phyloP scores from a whole-genome alignment of 2,329 filamentous ascomycete species.

The Exophiala viscosa region DNA sequence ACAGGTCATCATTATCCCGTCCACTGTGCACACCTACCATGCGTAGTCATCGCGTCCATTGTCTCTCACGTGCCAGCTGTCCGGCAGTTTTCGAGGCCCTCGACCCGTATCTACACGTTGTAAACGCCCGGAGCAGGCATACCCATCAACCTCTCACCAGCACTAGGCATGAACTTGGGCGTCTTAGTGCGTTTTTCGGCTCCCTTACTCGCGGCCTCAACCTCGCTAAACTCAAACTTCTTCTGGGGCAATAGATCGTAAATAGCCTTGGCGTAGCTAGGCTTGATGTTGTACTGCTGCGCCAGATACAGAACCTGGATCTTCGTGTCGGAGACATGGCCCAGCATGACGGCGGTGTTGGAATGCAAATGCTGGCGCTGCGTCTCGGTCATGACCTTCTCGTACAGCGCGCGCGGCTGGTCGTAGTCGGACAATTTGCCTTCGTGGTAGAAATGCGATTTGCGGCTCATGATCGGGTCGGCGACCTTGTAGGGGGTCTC shows the following conservation, averaged over 20 bases:
- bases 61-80: too few relatives aligned
- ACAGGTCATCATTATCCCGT: too few relatives aligned
- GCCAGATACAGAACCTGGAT: slow-evolving; percentile 53
- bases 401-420: slow-evolving; percentile 50
- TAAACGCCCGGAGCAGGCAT: slow-evolving; percentile 7
- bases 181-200: slow-evolving; percentile 36
- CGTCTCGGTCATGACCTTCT: slow-evolving; percentile 46
- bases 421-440: slow-evolving; percentile 52
- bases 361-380: slow-evolving; percentile 45
- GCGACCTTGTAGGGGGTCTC: slow-evolving; percentile 50
- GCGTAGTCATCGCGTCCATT: too few relatives aligned
- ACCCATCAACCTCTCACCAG: slow-evolving; percentile 9
- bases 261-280: slow-evolving; percentile 47
- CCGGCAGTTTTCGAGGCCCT: too few relatives aligned
- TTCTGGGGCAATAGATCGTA: slow-evolving; percentile 45
- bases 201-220: slow-evolving; percentile 43
- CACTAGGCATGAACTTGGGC: slow-evolving; percentile 12
- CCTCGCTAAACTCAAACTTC: slow-evolving; percentile 45
- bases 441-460: slow-evolving; percentile 55
- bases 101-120: neutral
- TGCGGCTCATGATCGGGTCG: slow-evolving; percentile 50
- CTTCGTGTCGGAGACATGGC: slow-evolving; percentile 41
- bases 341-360: slow-evolving; percentile 49
- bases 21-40: too few relatives aligned
- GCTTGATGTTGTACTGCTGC: slow-evolving; percentile 50